Percentiles rank a stretch among this genome's conserved stretches.
Conservation (phyloP, 2,329 filamentous ascomycete genomes). For the Colletotrichum somersetense region DNA sequence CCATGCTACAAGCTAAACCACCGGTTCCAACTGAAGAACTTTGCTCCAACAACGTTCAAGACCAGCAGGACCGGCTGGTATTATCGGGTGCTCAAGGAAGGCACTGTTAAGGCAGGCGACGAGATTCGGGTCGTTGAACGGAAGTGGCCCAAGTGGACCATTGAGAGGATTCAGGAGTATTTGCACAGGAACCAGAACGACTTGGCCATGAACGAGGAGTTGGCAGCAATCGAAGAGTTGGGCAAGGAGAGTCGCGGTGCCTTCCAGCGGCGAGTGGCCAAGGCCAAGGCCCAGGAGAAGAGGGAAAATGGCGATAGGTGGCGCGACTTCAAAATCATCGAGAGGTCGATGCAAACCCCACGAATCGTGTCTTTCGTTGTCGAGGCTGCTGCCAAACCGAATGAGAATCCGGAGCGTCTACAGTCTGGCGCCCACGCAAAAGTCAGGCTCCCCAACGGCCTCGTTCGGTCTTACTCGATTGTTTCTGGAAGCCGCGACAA, state of each 20-base stretch:
- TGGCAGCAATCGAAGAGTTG: constrained; percentile 64
- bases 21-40: constrained; percentile 72
- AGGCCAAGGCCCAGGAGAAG: constrained; percentile 51
- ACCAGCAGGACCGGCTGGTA: constrained; percentile 74
- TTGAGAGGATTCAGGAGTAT: constrained; percentile 73
- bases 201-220: constrained; percentile 63
- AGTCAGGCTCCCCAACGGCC: constrained; percentile 67
- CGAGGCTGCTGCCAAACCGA: constrained; percentile 56
- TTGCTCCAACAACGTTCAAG: constrained; percentile 69
- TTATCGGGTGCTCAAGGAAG: constrained; percentile 70
- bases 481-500: constrained; percentile 62
- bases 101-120: constrained; percentile 68
- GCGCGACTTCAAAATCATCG: constrained; percentile 61
- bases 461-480: constrained; percentile 72
- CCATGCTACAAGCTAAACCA: constrained; percentile 79
- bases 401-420: constrained; percentile 48
- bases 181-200: constrained; percentile 67
- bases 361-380: constrained; percentile 66
- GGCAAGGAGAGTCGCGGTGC: constrained; percentile 61
- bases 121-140: constrained; percentile 68
- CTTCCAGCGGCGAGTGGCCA: constrained; percentile 66
- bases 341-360: constrained; percentile 64
- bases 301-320: constrained; percentile 53
- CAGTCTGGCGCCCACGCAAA: constrained; percentile 66
- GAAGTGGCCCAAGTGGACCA: constrained; percentile 70